These are phyloP conservation scores for Suillus variegatus DNA, from an alignment of 768 basidiomycete genomes.

Conservation along the genomic window DNA sequence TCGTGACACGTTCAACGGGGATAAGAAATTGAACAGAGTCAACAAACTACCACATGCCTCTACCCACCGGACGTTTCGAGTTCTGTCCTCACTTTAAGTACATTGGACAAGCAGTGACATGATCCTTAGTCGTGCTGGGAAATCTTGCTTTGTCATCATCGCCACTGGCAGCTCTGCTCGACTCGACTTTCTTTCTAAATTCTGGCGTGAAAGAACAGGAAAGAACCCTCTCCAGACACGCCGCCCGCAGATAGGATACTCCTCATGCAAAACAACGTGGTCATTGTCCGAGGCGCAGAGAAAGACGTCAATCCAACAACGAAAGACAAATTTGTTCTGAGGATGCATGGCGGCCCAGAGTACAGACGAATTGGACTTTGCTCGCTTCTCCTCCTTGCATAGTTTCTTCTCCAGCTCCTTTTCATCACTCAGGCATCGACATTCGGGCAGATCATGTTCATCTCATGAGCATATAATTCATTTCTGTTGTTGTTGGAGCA, in stretches of 20 bases:
- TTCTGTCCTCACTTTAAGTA: no score
- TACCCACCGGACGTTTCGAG: no score
- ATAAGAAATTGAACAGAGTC: no score
- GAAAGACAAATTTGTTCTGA: slow-evolving; percentile 30
- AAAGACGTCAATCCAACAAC: slow-evolving; percentile 32
- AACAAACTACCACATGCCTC: no score
- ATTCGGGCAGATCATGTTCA: slow-evolving; percentile 38
- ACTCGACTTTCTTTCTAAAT: slow-evolving; percentile 17
- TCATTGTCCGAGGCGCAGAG: slow-evolving; percentile 34
- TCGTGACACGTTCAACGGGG: no score
- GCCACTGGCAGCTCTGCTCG: slow-evolving; percentile 34
- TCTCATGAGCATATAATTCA: slow-evolving; percentile 38
- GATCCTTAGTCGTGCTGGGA: no score
- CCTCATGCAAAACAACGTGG: slow-evolving; percentile 21
- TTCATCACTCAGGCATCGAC: slow-evolving; percentile 36
- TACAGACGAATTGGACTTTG: slow-evolving; percentile 27
- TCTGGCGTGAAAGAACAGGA: slow-evolving; percentile 7
- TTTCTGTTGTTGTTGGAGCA: slow-evolving; percentile 41
- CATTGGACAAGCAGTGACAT: no score
- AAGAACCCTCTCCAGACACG: slow-evolving; percentile 20
- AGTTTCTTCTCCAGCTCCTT: slow-evolving; percentile 36
- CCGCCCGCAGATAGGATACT: slow-evolving; percentile 36
- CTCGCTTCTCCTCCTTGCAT: slow-evolving; percentile 32
- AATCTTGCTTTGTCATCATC: slow-evolving; percentile 24
- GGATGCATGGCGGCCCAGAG: slow-evolving; percentile 17